Conservation (phyloP, 352 stramenopile genomes). For the Globisporangium viniferum region DNA sequence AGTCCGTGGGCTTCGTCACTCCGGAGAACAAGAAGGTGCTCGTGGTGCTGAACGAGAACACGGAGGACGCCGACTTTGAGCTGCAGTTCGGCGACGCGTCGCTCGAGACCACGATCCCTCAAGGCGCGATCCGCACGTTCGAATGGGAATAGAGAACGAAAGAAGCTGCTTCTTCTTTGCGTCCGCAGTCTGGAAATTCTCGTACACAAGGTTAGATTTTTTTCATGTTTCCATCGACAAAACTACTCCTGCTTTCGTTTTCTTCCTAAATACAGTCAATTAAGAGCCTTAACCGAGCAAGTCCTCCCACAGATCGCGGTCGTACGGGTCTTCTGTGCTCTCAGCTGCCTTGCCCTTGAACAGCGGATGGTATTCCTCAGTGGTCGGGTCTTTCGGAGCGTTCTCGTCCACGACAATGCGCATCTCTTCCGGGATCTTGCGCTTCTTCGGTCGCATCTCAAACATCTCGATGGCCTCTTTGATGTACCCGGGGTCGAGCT, state of each 20-base stretch:
- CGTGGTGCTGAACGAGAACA: conserved; percentile 86
- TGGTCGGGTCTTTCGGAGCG: conserved; percentile 19
- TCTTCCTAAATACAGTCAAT: conserved; percentile 10
- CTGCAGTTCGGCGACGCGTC: conserved; percentile 41
- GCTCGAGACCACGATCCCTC: conserved; percentile 53
- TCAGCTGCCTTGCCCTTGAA: conserved; percentile 19
- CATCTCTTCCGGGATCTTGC: conserved; percentile 71
- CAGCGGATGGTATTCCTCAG: conserved; percentile 46
- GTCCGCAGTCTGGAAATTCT: not conserved
- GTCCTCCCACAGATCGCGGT: conserved; percentile 69
- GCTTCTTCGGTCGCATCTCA: conserved; percentile 72
- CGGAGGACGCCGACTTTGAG: conserved; percentile 62
- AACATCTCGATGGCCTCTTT: conserved; percentile 81
- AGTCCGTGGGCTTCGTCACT: conserved; percentile 67
- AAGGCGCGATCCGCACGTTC: conserved; percentile 69
- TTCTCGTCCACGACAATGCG: conserved; percentile 35
- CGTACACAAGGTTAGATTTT: not conserved
- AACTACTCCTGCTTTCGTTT: not conserved
- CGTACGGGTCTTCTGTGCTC: conserved; percentile 40
- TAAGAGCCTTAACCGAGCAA: conserved; percentile 34
- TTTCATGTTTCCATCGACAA: conserved; percentile 3
- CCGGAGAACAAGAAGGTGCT: conserved; percentile 70
- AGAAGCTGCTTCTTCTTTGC: not conserved
- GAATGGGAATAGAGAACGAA: conserved; percentile 35
- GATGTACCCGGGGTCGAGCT: conserved; percentile 63